Conservation (phyloP, 2,329 filamentous ascomycete genomes). For the Colletotrichum spinosum region DNA sequence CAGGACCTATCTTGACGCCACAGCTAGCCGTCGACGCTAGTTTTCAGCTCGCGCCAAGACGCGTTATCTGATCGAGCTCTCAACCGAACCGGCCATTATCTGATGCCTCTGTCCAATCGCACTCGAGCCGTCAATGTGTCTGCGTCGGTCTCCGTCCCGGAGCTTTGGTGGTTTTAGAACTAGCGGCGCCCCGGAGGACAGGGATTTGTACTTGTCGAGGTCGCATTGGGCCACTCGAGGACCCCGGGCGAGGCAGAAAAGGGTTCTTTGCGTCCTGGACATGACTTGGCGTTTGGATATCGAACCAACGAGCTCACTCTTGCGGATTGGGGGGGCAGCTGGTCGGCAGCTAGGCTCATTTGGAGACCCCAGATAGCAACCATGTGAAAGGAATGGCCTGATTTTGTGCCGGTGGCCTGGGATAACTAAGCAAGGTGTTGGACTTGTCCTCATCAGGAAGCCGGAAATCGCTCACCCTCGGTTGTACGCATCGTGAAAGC, state of each 20-base stretch:
- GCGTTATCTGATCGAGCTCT: conserved; percentile 28
- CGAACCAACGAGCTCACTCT: conserved; percentile 1
- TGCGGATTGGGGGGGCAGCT: not conserved
- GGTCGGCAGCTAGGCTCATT: too few species aligned
- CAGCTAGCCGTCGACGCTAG: not conserved
- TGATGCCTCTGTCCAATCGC: conserved; percentile 23
- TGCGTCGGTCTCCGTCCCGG: conserved; percentile 12
- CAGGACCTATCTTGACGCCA: too few species aligned
- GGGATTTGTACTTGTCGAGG: conserved; percentile 10
- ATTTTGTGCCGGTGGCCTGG: too few species aligned
- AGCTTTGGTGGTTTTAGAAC: conserved; percentile 12
- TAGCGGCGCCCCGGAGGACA: conserved; percentile 17
- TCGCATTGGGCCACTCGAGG: conserved; percentile 25
- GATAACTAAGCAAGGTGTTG: too few species aligned
- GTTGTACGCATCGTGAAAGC: too few species aligned
- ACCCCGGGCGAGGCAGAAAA: conserved; percentile 1
- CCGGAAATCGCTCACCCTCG: too few species aligned
- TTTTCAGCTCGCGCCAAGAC: conserved; percentile 21
- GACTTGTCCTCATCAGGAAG: too few species aligned
- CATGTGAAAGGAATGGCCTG: too few species aligned
- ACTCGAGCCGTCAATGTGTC: not conserved
- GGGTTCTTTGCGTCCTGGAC: conserved; percentile 19
- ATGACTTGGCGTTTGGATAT: conserved; percentile 12
- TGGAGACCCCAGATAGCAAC: too few species aligned
- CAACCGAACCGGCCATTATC: conserved; percentile 22